Evolutionary conservation across 768 basidiomycete species (phyloP), one percentile per base, ranked within the genome.

Genomic region (Tricholoma sp.): DNA sequence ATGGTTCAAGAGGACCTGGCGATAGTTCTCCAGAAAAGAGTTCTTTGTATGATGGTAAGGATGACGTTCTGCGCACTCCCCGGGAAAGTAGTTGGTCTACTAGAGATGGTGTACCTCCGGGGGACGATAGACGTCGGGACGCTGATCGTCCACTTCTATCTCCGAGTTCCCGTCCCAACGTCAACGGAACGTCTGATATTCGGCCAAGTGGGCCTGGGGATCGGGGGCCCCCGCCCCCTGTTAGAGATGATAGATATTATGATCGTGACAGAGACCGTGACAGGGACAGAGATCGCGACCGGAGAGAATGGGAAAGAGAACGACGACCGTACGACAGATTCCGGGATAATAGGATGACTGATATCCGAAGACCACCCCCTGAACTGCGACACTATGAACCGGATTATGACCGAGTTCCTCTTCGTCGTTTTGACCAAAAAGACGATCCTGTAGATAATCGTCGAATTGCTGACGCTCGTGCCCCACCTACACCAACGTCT

Each of bases 351-450:
- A 53, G 56, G 32, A 55, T 59, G 52, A 55, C 73, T 61, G 63
- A 75, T 59, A 64, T 66, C 19, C 75, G 77, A 16, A 68, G 77
- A 45, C 76, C 76, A 21, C 77, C 75, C 22, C 73, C 76, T 51
- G 79, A 80, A 50, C 72, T 74, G 51, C 74, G 80, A 24, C 79
- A 80, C 47, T 80, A 78, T 58, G 79, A 82, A 18, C 71, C 77
- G 6, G 70, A 72, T n/a, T 75, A 77, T 58, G 69, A 68, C 35
- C 60, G 58, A 59, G 54, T 50, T 18, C 63, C 65, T 58, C 50
- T 61, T 55, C 68, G 64, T 58, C 64, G 66, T 43, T 63, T 64
- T 52, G 68, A 67, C 11, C 55, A 53, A 31, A 67, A 66, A 55
- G 64, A 65, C 54, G 63, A 66, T 22, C 64, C 52, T 14, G 60